Evolutionary conservation across 2,329 filamentous ascomycete genomes (phyloP).

Genomic region (Xylariales sp.): DNA sequence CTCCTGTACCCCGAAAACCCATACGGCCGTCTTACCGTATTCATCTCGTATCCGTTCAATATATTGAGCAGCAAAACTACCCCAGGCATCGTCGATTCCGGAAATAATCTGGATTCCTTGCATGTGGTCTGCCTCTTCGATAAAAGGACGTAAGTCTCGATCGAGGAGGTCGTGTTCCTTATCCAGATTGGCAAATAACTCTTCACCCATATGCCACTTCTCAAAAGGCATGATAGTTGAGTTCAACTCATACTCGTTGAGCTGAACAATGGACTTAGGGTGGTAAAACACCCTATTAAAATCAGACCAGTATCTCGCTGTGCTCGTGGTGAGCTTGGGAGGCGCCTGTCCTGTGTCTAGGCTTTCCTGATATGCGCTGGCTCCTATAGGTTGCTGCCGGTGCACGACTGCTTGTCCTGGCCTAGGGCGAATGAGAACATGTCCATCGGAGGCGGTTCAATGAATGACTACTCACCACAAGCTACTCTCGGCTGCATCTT

Average conservation of each 20-base stretch:
- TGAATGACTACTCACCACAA: conserved; percentile 52
- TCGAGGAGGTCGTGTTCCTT: conserved; percentile 88
- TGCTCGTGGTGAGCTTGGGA: conserved; percentile 72
- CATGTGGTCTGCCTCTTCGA: conserved; percentile 92
- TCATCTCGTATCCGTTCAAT: conserved; percentile 86
- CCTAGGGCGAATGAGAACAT: conserved; percentile 57
- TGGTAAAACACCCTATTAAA: conserved; percentile 94
- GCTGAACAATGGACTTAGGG: conserved; percentile 84
- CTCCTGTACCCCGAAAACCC: conserved; percentile 87
- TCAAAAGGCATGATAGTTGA: conserved; percentile 86
- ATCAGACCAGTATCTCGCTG: conserved; percentile 96
- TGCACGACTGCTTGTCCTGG: conserved; percentile 75
- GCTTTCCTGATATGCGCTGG: conserved; percentile 80
- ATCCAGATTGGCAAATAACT: conserved; percentile 78
- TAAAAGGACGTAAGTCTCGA: conserved; percentile 87
- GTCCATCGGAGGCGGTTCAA: conserved; percentile 22
- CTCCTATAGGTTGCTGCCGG: conserved; percentile 72
- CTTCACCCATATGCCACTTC: conserved; percentile 77
- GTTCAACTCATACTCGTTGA: conserved; percentile 87
- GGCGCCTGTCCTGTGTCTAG: conserved; percentile 77
- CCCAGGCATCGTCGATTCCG: conserved; percentile 82
- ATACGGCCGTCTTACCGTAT: conserved; percentile 86
- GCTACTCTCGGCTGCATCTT: conserved; percentile 49
- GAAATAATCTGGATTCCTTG: conserved; percentile 86
- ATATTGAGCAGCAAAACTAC: conserved; percentile 78